A percentile compares a stretch with the other conserved stretches of the same genome.
phyloP scores from a whole-genome alignment of 495 filamentous ascomycete species.

The Talaromyces ruber region DNA sequence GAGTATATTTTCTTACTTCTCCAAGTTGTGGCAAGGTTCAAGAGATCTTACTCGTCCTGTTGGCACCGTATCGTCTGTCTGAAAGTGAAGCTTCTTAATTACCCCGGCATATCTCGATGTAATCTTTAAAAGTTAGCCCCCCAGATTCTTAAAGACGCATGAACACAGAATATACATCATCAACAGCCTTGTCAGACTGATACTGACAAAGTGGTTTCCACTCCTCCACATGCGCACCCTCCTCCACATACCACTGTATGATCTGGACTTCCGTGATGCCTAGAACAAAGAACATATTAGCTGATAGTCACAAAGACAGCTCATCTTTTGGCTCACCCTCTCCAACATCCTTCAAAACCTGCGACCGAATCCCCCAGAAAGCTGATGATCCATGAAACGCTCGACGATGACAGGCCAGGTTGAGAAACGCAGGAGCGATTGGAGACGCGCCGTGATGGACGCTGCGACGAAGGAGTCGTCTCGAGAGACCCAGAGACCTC shows the following conservation, averaged over 20 bases:
- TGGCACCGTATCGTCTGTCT: constrained; percentile 90
- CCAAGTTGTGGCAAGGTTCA: neutral
- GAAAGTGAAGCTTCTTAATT: constrained; percentile 93
- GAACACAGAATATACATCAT: constrained; percentile 49
- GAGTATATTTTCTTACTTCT: neutral
- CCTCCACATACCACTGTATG: constrained; percentile 99
- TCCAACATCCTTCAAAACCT: constrained; percentile 90
- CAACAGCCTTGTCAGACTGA: constrained; percentile 96
- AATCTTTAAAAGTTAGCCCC: constrained; percentile 43
- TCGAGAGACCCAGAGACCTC: constrained; percentile 22
- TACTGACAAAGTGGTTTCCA: constrained; percentile 98
- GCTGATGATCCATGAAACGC: constrained; percentile 54
- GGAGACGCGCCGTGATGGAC: neutral
- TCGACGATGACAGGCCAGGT: constrained; percentile 14
- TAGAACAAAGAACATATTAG: constrained; percentile 22
- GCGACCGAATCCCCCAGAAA: constrained; percentile 65
- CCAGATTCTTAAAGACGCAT: neutral
- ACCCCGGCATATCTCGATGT: constrained; percentile 91
- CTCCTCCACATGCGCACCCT: constrained; percentile 91
- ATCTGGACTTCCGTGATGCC: constrained; percentile 97
- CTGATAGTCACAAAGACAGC: neutral
- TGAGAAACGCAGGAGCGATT: neutral
- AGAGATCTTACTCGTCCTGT: constrained; percentile 58
- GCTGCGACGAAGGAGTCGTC: neutral
- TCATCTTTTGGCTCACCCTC: constrained; percentile 56